Evolutionary conservation across 768 basidiomycete species (phyloP), one percentile per base, ranked within the genome.

Genomic region (Amanita molliuscula): DNA sequence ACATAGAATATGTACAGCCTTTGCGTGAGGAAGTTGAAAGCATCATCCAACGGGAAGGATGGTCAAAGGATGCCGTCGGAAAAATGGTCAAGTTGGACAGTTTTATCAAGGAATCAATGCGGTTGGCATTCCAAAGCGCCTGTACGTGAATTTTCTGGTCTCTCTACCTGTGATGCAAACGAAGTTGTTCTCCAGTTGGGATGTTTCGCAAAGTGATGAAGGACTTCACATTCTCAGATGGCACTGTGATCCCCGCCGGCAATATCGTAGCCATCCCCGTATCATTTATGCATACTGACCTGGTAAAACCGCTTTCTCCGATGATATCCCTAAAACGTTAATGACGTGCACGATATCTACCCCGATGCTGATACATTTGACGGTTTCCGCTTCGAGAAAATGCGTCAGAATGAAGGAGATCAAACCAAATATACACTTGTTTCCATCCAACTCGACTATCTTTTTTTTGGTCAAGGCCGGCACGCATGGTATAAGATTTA

Each of bases 21-120:
- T n/a, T n/a, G n/a, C n/a, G n/a, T n/a, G n/a, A n/a, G n/a, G n/a
- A 79, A 56, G 62, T 74, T 3, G 69, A 72, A 28, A 46, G 54
- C 1, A 65, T 70, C 3, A 47, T 73, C 15, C 45, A 51, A 4
- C 56, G 60, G 3, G 64, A 73, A 26, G 73, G 67, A 25, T 75
- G 70, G 64, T 58, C 61, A 0, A 70, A 69, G 49, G 57, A 58
- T 6, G 58, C 64, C 1, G 49, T 74, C 16, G 56, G 56, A 3
- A 67, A 69, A 44, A 65, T 76, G 64, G 58, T 64, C 50, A 68
- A 69, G 50, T 44, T 74, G n/a, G 73, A 74, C 50, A 76, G 73
- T 50, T 73, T 74, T 55, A 51, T 74, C 13, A 66, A 67, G 28
- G 75, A 75, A 50, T 67, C 66, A 0, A 59, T 61, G 42, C 61